Percentiles rank a stretch among this genome's conserved stretches.
Evolutionary conservation across 257 asterid species (phyloP).

Genomic region (Nicotiana tomentosiformis): DNA sequence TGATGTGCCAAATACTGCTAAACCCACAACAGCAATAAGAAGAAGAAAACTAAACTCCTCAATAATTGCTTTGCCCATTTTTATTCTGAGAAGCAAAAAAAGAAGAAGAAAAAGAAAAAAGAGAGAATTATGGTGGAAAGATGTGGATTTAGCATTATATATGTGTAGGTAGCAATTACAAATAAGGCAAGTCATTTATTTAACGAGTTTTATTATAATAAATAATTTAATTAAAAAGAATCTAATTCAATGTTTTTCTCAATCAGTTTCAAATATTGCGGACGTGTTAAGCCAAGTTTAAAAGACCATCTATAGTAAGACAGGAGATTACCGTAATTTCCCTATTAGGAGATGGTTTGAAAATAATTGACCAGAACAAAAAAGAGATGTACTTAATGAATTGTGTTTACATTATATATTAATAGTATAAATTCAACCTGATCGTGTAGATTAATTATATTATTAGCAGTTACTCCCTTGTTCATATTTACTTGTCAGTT

Average conservation of each 20-base stretch:
- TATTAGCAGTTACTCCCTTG: no score
- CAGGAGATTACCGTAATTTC: not conserved
- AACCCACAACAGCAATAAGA: not conserved
- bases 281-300: not conserved
- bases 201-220: not conserved
- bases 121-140: not conserved
- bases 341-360: not conserved
- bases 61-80: not conserved
- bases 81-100: not conserved
- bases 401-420: no score
- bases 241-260: not conserved
- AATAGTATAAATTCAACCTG: no score
- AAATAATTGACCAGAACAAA: not conserved
- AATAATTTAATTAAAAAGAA: not conserved
- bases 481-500: no score
- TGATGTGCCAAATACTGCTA: not conserved
- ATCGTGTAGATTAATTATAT: no score
- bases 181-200: not conserved
- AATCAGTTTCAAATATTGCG: not conserved
- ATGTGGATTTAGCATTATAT: not conserved
- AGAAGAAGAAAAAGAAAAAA: not conserved
- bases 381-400: not conserved
- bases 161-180: not conserved
- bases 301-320: not conserved
- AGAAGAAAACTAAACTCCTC: not conserved